Conservation (phyloP, 75 land plant genomes). For the Azolla pinnata region DNA sequence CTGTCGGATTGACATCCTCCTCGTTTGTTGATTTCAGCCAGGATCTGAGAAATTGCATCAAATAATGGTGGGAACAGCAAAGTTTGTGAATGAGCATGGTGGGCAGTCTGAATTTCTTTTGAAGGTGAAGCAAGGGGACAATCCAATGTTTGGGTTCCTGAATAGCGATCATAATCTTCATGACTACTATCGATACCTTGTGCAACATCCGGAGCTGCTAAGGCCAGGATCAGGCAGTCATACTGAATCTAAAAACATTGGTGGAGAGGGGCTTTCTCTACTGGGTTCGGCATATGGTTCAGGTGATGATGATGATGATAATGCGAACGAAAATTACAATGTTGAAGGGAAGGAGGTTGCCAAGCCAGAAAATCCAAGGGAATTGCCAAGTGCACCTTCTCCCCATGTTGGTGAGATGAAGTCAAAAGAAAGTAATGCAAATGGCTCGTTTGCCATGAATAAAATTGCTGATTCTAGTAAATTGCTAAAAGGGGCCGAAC, state of each 20-base stretch:
- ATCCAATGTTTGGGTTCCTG: slow-evolving; percentile 86
- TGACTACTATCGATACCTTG: slow-evolving; percentile 68
- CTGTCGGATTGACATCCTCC: background rate
- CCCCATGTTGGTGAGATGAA: no score
- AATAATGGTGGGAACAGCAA: slow-evolving; percentile 75
- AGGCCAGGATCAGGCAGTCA: slow-evolving; percentile 6
- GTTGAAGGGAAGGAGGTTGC: background rate
- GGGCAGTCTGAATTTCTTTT: slow-evolving; percentile 82
- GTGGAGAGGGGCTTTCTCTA: slow-evolving; percentile 54
- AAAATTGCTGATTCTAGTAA: no score
- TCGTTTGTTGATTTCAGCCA: slow-evolving; percentile 50
- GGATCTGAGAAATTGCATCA: slow-evolving; percentile 74
- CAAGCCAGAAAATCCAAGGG: no score
- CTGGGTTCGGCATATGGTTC: slow-evolving; percentile 67
- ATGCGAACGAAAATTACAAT: slow-evolving; percentile 7
- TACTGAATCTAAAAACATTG: background rate
- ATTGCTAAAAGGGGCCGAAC: no score
- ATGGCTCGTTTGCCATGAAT: no score
- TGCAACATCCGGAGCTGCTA: slow-evolving; percentile 55
- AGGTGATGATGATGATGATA: slow-evolving; percentile 64
- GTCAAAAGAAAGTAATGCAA: no score
- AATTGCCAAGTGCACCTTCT: no score
- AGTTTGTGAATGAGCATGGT: slow-evolving; percentile 74
- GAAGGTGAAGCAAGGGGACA: slow-evolving; percentile 82
- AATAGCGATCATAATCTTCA: slow-evolving; percentile 82